Evolutionary conservation across 176 grass and related monocot species (phyloP).

Genomic region (Musa acuminata): DNA sequence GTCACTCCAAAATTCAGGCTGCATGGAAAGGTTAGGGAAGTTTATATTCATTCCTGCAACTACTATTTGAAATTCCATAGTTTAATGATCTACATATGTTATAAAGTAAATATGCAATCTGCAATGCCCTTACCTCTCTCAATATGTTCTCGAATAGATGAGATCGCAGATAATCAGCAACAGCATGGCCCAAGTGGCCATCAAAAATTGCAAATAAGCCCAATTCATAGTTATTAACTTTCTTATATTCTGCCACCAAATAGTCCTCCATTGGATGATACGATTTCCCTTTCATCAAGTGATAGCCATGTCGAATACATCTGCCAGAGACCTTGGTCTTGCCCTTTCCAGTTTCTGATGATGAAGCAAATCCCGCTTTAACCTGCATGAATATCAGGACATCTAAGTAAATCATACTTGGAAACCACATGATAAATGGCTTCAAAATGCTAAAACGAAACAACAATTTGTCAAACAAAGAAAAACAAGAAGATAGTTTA

Average conservation of each 20-base stretch:
- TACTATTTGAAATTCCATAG: no score
- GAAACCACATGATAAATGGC: no score
- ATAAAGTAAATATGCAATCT: background rate
- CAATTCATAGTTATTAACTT: constrained; percentile 45
- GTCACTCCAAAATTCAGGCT: constrained; percentile 82
- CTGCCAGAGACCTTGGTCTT: constrained; percentile 67
- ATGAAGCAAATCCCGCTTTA: constrained; percentile 70
- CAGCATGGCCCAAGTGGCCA: constrained; percentile 68
- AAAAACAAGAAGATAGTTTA: no score
- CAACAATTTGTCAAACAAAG: no score
- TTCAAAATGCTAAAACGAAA: no score
- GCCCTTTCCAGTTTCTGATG: constrained; percentile 76
- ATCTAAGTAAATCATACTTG: background rate
- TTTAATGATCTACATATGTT: no score
- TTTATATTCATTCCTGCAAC: background rate
- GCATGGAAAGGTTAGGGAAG: constrained; percentile 17
- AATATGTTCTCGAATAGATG: constrained; percentile 86
- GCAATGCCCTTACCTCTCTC: constrained; percentile 45
- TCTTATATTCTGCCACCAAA: constrained; percentile 63
- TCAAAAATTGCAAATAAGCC: constrained; percentile 91
- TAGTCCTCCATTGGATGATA: constrained; percentile 88
- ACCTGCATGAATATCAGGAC: constrained; percentile 30
- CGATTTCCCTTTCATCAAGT: constrained; percentile 84
- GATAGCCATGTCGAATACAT: constrained; percentile 59
- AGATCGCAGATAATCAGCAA: constrained; percentile 48